These are phyloP conservation scores for Pochonia chlamydosporia DNA, from an alignment of 2,329 filamentous ascomycete genomes.

Conservation along the genomic window DNA sequence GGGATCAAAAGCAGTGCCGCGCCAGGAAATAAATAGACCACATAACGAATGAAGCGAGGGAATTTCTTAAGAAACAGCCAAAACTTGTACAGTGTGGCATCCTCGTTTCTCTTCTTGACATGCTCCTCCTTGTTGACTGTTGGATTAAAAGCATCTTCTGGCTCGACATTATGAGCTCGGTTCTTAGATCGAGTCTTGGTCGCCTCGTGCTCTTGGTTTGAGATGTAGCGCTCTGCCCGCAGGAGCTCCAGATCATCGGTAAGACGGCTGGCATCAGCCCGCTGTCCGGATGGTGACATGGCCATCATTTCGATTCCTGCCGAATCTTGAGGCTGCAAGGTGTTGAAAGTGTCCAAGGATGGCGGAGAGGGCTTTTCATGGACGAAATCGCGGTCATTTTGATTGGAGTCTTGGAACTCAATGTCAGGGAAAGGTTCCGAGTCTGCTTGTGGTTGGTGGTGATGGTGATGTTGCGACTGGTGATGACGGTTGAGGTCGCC, in stretches of 20 bases:
- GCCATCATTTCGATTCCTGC: conserved; percentile 13
- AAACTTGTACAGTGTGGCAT: conserved; percentile 32
- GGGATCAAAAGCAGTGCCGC: conserved; percentile 40
- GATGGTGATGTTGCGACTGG: conserved; percentile 8
- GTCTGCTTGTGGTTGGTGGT: not conserved
- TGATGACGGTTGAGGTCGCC: conserved; percentile 1
- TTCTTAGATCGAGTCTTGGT: conserved; percentile 18
- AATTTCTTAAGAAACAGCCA: conserved; percentile 43
- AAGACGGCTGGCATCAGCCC: conserved; percentile 31
- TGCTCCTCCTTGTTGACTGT: conserved; percentile 18
- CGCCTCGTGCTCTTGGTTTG: conserved; percentile 33
- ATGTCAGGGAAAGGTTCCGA: conserved; percentile 6
- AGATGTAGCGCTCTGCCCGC: conserved; percentile 40
- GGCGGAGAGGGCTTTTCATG: conserved; percentile 19
- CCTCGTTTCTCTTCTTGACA: conserved; percentile 24
- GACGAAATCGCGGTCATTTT: conserved; percentile 10
- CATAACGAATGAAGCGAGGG: conserved; percentile 42
- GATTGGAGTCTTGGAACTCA: not conserved
- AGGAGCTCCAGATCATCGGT: conserved; percentile 45
- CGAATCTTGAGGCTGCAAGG: conserved; percentile 17
- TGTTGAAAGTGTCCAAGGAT: conserved; percentile 25
- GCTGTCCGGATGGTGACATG: conserved; percentile 20
- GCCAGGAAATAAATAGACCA: conserved; percentile 42
- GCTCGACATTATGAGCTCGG: conserved; percentile 27
- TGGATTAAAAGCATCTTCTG: conserved; percentile 43